These are phyloP conservation scores for Spathaspora arborariae DNA, from an alignment of 805 yeast species.

Conservation along the genomic window DNA sequence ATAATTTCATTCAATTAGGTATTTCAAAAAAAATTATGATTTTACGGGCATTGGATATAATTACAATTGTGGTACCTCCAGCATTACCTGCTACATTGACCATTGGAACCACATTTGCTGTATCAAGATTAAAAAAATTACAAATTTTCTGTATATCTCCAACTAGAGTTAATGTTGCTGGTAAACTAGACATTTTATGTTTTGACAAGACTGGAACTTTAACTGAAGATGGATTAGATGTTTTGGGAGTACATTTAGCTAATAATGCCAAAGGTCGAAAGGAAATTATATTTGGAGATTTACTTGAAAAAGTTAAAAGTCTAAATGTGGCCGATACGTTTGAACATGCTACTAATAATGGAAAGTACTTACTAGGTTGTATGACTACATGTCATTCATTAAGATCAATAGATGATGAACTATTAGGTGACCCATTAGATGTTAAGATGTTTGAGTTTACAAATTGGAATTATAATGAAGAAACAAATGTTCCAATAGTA, in stretches of 20 bases:
- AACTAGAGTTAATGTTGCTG: conserved; percentile 92
- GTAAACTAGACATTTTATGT: conserved; percentile 83
- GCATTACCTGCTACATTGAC: conserved; percentile 97
- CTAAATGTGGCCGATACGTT: conserved; percentile 5
- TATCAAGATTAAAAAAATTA: conserved; percentile 60
- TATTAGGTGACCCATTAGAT: conserved; percentile 93
- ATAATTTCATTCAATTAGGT: conserved; percentile 76
- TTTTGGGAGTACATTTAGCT: conserved; percentile 53
- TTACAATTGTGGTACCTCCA: conserved; percentile 97
- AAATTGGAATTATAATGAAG: conserved; percentile 71
- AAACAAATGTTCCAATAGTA: conserved; percentile 22
- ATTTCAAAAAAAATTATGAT: conserved; percentile 67
- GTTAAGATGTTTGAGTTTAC: conserved; percentile 91
- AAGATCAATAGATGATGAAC: conserved; percentile 68
- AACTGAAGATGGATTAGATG: conserved; percentile 95
- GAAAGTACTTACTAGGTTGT: conserved; percentile 31
- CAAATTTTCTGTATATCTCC: conserved; percentile 90
- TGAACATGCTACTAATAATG: conserved; percentile 27
- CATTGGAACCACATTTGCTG: conserved; percentile 92
- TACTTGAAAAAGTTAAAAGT: conserved; percentile 14
- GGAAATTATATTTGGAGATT: conserved; percentile 32
- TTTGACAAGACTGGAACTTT: conserved; percentile 97
- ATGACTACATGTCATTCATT: conserved; percentile 87
- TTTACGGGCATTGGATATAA: conserved; percentile 85
- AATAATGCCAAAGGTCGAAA: conserved; percentile 38